Conservation (phyloP, 1,139 yeast species). For the Sugiyamaella sp. region DNA sequence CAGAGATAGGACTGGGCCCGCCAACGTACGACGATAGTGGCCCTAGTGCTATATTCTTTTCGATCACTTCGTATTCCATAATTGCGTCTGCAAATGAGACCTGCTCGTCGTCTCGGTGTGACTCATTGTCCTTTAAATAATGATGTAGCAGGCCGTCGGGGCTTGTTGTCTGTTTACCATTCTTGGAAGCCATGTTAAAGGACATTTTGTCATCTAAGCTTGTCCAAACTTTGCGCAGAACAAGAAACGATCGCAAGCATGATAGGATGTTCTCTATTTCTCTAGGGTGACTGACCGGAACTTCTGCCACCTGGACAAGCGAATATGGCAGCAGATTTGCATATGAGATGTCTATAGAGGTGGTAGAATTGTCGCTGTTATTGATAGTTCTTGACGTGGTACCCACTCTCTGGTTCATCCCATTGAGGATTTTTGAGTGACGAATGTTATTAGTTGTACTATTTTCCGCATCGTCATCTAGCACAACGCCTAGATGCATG, state of each 20-base stretch:
- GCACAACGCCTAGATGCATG: constrained; percentile 29
- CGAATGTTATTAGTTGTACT: constrained; percentile 5
- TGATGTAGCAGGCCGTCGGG: constrained; percentile 4
- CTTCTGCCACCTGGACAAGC: constrained; percentile 36
- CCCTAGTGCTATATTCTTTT: not conserved
- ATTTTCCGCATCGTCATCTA: constrained; percentile 28
- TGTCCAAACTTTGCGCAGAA: constrained; percentile 26
- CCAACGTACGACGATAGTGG: not conserved
- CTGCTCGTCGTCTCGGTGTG: constrained; percentile 18
- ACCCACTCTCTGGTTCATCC: constrained; percentile 5
- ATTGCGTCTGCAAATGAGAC: constrained; percentile 33
- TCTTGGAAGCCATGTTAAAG: not conserved
- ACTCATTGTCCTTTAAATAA: constrained; percentile 1
- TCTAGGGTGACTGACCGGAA: constrained; percentile 41
- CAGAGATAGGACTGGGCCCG: constrained; percentile 3
- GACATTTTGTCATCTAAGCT: constrained; percentile 19
- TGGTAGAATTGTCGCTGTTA: constrained; percentile 11
- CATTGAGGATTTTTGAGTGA: not conserved
- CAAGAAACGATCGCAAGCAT: constrained; percentile 26
- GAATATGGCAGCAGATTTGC: constrained; percentile 39
- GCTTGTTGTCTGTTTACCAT: not conserved
- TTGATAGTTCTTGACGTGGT: constrained; percentile 19
- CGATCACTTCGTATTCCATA: constrained; percentile 26
- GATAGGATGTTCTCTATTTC: constrained; percentile 32
- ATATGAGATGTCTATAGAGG: constrained; percentile 26